Conservation (phyloP, 257 asterid genomes). For the Gentiana dahurica region DNA sequence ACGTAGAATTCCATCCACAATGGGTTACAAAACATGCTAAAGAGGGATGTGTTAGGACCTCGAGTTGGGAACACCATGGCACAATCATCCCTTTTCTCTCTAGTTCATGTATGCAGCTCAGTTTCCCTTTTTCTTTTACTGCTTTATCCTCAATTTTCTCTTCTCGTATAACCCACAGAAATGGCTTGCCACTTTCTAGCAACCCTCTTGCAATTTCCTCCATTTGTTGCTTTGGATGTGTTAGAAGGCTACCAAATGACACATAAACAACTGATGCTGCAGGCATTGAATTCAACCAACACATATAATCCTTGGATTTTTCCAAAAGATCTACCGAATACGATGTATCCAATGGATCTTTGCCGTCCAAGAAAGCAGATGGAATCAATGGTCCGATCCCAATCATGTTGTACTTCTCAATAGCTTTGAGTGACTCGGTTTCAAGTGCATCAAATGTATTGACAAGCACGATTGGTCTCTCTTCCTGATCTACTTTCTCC, state of each 20-base stretch:
- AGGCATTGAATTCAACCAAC: conserved; percentile 21
- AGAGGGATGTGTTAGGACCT: conserved; percentile 16
- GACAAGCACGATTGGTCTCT: conserved; percentile 28
- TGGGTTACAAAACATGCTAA: conserved; percentile 24
- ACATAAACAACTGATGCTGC: conserved; percentile 26
- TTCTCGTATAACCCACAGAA: conserved; percentile 23
- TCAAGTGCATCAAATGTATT: conserved; percentile 40
- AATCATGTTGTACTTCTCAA: conserved; percentile 17
- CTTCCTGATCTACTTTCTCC: conserved; percentile 19
- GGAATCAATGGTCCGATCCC: conserved; percentile 46
- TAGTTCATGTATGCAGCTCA: conserved; percentile 11
- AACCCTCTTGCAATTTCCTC: conserved; percentile 18
- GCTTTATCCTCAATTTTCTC: conserved; percentile 1
- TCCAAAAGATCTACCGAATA: conserved; percentile 26
- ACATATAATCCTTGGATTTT: background rate
- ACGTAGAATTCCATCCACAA: conserved; percentile 46
- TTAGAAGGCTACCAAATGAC: conserved; percentile 39
- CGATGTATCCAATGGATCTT: conserved; percentile 20
- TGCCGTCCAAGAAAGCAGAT: conserved; percentile 29
- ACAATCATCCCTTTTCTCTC: conserved; percentile 14
- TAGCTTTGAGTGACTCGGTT: conserved; percentile 14
- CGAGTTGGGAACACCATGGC: conserved; percentile 21
- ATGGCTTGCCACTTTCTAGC: conserved; percentile 14
- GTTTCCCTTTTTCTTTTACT: background rate
- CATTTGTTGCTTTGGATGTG: conserved; percentile 17